phyloP scores from a whole-genome alignment of 2,329 filamentous ascomycete genomes.

The Fusarium devonianum region DNA sequence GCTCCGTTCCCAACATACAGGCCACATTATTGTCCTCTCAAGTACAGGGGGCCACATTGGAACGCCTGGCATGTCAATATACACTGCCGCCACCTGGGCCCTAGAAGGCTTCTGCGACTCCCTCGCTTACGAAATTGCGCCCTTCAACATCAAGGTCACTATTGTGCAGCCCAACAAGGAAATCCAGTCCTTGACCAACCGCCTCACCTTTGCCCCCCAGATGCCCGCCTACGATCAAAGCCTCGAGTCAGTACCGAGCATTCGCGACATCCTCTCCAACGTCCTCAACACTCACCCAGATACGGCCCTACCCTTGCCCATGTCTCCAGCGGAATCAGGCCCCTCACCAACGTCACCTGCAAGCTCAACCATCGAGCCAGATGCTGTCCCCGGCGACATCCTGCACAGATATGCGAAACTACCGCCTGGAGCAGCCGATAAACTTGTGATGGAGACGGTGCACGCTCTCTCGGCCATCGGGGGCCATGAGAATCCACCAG shows the following conservation, averaged over 20 bases:
- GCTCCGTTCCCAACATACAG: slow-evolving; percentile 80
- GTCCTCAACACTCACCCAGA: slow-evolving; percentile 80
- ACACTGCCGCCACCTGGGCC: slow-evolving; percentile 92
- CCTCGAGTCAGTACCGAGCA: slow-evolving; percentile 71
- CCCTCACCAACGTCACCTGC: slow-evolving; percentile 44
- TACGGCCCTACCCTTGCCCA: slow-evolving; percentile 54
- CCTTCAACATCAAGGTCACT: slow-evolving; percentile 95
- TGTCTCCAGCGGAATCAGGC: slow-evolving; percentile 37
- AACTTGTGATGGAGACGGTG: slow-evolving; percentile 85
- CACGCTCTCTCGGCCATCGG: slow-evolving; percentile 91
- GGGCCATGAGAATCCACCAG: slow-evolving; percentile 94
- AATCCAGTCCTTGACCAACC: slow-evolving; percentile 85
- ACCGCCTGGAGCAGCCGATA: slow-evolving; percentile 71
- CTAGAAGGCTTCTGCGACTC: slow-evolving; percentile 96
- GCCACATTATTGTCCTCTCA: slow-evolving; percentile 89
- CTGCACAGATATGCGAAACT: slow-evolving; percentile 78
- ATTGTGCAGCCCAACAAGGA: slow-evolving; percentile 97
- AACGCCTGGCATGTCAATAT: slow-evolving; percentile 88
- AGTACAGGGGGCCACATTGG: slow-evolving; percentile 92
- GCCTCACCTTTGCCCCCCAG: slow-evolving; percentile 82
- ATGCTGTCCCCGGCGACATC: slow-evolving; percentile 52
- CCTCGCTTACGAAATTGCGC: slow-evolving; percentile 93
- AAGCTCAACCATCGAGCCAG: slow-evolving; percentile 45
- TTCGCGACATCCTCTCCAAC: slow-evolving; percentile 82
- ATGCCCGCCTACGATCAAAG: slow-evolving; percentile 61